Evolutionary conservation across 306 rosid genomes (phyloP).

Genomic region (Vigna unguiculata): DNA sequence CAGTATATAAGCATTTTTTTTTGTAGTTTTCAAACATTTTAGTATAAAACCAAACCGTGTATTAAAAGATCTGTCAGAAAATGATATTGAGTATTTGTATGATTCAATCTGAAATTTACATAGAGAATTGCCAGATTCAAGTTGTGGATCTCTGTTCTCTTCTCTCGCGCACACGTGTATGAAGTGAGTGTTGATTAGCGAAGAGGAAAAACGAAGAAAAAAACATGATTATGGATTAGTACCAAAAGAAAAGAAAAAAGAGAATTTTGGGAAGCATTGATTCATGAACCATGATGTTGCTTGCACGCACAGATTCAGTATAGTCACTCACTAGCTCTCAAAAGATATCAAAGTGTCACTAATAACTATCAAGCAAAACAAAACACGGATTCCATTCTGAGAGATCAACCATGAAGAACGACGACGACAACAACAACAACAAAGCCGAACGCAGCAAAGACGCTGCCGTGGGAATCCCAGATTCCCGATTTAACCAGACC

Average conservation of each 20-base stretch:
- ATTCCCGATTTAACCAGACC: constrained; percentile 91
- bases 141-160: background rate
- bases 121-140: background rate
- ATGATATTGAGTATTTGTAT: too few relatives aligned
- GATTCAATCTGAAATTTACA: too few relatives aligned
- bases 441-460: constrained; percentile 44
- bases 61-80: too few relatives aligned
- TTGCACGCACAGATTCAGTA: constrained; percentile 30
- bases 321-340: constrained; percentile 13
- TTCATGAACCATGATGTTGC: background rate
- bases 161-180: background rate
- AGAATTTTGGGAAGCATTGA: background rate
- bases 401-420: constrained; percentile 70
- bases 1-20: too few relatives aligned
- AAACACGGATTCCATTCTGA: constrained; percentile 7
- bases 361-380: background rate
- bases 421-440: constrained; percentile 49
- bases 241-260: background rate
- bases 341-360: constrained; percentile 16
- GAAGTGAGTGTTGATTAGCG: background rate
- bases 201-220: background rate
- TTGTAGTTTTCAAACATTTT: too few relatives aligned
- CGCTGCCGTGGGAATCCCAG: constrained; percentile 54
- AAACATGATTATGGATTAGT: background rate
- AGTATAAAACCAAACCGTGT: too few relatives aligned